Evolutionary conservation across 768 basidiomycete genomes (phyloP).

Genomic region (Phlebiopsis gigantea): DNA sequence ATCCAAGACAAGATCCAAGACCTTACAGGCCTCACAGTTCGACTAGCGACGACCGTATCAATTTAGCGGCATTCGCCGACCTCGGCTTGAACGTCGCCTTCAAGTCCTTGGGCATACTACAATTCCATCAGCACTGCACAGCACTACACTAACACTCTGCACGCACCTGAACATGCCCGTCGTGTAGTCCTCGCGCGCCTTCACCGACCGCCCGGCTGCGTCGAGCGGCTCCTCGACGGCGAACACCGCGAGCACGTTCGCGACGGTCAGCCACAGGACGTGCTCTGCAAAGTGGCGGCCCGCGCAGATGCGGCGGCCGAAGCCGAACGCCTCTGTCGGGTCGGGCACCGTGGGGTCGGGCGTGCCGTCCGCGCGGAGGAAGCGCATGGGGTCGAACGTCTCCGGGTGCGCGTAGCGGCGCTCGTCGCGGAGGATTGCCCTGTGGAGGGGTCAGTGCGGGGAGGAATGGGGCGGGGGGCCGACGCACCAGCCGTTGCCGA

Average conservation of each 20-base stretch:
- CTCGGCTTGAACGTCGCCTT: constrained; percentile 19
- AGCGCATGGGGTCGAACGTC: constrained; percentile 20
- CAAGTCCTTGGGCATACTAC: constrained; percentile 19
- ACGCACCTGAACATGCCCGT: constrained; percentile 16
- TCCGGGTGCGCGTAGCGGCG: constrained; percentile 1
- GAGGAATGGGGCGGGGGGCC: neutral
- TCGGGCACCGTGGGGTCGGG: constrained; percentile 6
- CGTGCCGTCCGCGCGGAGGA: constrained; percentile 11
- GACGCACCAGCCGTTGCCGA: constrained; percentile 26
- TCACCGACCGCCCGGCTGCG: neutral
- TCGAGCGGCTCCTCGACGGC: constrained; percentile 9
- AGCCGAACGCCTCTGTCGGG: constrained; percentile 12
- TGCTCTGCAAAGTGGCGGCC: constrained; percentile 21
- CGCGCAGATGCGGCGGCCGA: constrained; percentile 19
- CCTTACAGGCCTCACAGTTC: too few relatives aligned
- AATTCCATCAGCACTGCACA: neutral
- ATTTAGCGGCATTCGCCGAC: constrained; percentile 22
- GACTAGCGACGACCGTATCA: constrained; percentile 20
- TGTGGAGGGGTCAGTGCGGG: neutral
- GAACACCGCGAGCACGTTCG: constrained; percentile 19
- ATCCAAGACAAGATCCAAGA: too few relatives aligned
- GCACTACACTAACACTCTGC: neutral
- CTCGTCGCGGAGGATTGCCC: constrained; percentile 8
- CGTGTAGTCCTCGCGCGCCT: neutral
- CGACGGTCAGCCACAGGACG: constrained; percentile 20